Evolutionary conservation across 2,329 filamentous ascomycete genomes (phyloP), one percentile per base, ranked within the genome.

Genomic region (Verticillium albo-atrum): DNA sequence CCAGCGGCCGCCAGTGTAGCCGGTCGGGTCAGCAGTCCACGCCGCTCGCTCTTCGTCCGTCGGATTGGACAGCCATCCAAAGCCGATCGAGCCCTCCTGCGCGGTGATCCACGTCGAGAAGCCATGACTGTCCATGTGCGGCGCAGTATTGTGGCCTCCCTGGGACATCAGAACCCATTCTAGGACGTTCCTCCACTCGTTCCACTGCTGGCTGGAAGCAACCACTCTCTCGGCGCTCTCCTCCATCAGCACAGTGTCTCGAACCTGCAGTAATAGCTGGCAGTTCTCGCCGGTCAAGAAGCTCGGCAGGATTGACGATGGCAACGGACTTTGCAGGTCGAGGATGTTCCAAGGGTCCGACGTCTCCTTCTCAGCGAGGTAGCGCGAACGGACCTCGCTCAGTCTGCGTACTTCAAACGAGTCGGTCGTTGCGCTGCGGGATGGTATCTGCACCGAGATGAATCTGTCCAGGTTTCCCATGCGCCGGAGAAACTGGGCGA

Each of bases 81-180:
- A 73, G 3, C 70, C 70, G 54, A 72, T 55, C 4, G 23, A 35
- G 32, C 59, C 61, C 59, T 63, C 58, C 35, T 73, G 70, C 23
- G 69, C 67, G 3, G 70, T 74, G 58, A 73, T 71, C 71, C 69
- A 74, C 2, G 69, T 73, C n/a, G 63, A 64, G 51, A 70, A 67
- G 14, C 71, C 69, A 57, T 74, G 67, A 54, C 69, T 71, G 62
- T 74, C 71, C 60, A 69, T 72, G 51, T 74, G 68, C 12, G 70
- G 70, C 12, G 69, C 66, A 12, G 70, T 74, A 60, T 70, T 66
- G 63, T 74, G 68, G 1, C 71, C 72, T 32, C 71, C 71, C 60
- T 74, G 65, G 2, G 68, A 70, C 54, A 72, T 54, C 17, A 74
- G 66, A 4, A 67, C 69, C 70, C 70, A 73, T 54, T 72, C 65